These are phyloP conservation scores for Daldinia childiae DNA, from an alignment of 495 filamentous ascomycete genomes.

Conservation along the genomic window DNA sequence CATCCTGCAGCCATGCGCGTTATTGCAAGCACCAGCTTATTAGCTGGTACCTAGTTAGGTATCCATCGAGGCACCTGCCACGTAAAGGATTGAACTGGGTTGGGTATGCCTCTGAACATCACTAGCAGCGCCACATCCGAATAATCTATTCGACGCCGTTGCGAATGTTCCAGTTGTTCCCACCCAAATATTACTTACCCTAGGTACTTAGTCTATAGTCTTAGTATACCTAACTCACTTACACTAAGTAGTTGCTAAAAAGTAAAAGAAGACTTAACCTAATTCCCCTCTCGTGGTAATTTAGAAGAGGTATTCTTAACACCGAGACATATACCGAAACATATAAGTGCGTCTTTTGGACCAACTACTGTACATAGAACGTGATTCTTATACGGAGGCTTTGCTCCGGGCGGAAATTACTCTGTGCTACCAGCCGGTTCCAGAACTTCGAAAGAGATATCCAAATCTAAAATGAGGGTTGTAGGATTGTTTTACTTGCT, in stretches of 20 bases:
- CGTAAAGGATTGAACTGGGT: slow-evolving; percentile 29
- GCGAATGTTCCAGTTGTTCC: slow-evolving; percentile 8
- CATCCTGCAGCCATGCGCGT: slow-evolving; percentile 29
- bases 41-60: slow-evolving; percentile 30
- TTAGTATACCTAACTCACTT: neutral
- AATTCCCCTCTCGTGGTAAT: neutral
- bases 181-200: neutral
- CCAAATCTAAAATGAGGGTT: slow-evolving; percentile 8
- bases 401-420: slow-evolving; percentile 34
- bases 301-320: neutral
- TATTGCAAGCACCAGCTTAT: slow-evolving; percentile 33
- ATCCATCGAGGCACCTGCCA: slow-evolving; percentile 16
- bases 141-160: neutral
- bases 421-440: slow-evolving; percentile 19
- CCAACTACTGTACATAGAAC: neutral
- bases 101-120: slow-evolving; percentile 24
- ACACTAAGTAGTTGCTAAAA: neutral
- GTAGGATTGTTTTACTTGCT: neutral
- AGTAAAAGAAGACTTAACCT: slow-evolving; percentile 1
- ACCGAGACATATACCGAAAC: too few species aligned
- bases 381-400: slow-evolving; percentile 12
- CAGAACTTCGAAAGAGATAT: slow-evolving; percentile 19
- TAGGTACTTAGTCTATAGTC: neutral
- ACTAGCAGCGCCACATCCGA: slow-evolving; percentile 28
- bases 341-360: neutral